Evolutionary conservation across 1,139 yeast species (phyloP), one percentile per base, ranked within the genome.

Genomic region (Taphrina pruni): DNA sequence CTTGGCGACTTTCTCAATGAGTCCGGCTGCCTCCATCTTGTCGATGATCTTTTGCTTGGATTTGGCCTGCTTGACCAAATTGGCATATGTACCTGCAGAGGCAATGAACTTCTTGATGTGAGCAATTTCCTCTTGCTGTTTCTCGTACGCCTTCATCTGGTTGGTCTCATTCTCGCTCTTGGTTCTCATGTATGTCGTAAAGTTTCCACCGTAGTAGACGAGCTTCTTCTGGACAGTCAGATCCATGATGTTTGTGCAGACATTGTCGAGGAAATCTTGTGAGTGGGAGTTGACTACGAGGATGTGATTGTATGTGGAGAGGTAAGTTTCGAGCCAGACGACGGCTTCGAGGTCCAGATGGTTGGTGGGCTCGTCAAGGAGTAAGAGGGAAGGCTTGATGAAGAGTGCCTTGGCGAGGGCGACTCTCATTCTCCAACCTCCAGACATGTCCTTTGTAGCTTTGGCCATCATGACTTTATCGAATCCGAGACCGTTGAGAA

Each of bases 1-100:
- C 67, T 90, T 90, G 71, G 87, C 93, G 74, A 95, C 99, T 71
- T 96, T 88, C 81, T 90, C 91, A 77, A 94, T 89, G 77, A 94
- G 86, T 79, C 99, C 99, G 79, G 94, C 99, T 75, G 99, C 99
- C 83, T 94, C 99, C 99, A 94, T 95, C 88, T 95, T 95, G 82
- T 94, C 99, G 81, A 94, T 86, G 79, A 94, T 95, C 88, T 95
- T 94, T 86, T 95, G 99, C 84, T 98, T 91, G 60, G 99, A 94
- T 82, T 94, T 94, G 73, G 99, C 99, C 83, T 94, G 99, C 81
- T 90, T 90, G 71, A 95, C 99, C 85, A 94, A 86, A 83, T 95
- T 95, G 73, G 99, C 99, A 83, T 94, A 95, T 72, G 99, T 95
- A 93, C 99, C 99, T 73, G 99, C 99, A 75, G 97, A 90, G 67